Evolutionary conservation across 1,284 basidiomycete genomes (phyloP).

Genomic region (Schizophyllum amplum): DNA sequence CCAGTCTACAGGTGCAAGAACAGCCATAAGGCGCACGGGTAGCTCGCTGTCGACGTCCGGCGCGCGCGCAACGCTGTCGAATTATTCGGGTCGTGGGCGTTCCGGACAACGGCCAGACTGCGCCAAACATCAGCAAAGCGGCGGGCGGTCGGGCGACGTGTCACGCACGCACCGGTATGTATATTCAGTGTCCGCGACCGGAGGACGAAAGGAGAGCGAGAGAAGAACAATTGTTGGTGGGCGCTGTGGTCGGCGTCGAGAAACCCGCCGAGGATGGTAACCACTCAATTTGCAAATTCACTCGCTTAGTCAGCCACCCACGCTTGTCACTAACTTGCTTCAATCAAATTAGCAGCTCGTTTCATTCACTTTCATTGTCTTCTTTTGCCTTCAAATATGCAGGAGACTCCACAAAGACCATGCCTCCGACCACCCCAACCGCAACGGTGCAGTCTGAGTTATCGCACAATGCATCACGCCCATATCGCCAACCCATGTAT

Average conservation of each 20-base stretch:
- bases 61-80: not conserved
- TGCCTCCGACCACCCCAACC: not conserved
- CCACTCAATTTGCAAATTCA: not conserved
- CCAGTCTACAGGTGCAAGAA: constrained; percentile 70
- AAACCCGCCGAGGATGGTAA: not conserved
- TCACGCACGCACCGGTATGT: not conserved
- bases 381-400: no score
- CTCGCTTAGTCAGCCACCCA: not conserved
- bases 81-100: not conserved
- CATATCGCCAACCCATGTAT: not conserved
- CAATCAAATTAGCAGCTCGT: no score
- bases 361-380: not conserved
- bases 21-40: constrained; percentile 51
- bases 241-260: not conserved
- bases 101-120: not conserved
- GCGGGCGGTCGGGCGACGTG: no score
- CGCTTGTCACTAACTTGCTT: not conserved
- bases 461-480: not conserved
- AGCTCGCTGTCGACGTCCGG: not conserved
- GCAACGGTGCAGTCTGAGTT: not conserved
- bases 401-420: no score
- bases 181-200: not conserved
- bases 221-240: not conserved
- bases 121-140: not conserved
- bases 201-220: not conserved